These are phyloP conservation scores for Candida pseudoglaebosa DNA, from an alignment of 805 yeast species.

Conservation along the genomic window DNA sequence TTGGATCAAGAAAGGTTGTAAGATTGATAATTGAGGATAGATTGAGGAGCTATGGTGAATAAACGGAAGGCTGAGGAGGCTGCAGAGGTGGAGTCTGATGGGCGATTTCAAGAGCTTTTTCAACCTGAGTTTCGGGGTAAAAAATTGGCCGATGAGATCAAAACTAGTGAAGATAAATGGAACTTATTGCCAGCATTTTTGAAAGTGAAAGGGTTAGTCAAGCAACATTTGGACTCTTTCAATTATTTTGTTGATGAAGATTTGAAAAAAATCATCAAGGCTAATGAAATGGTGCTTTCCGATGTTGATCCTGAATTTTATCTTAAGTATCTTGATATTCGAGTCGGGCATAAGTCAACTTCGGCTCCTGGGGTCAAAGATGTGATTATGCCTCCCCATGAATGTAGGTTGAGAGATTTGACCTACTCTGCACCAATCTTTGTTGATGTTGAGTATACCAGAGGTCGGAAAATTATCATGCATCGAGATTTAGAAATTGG, in stretches of 20 bases:
- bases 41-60: too few species aligned
- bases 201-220: conserved; percentile 92
- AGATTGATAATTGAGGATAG: too few species aligned
- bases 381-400: conserved; percentile 81
- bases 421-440: conserved; percentile 93
- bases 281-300: conserved; percentile 82
- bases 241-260: conserved; percentile 94
- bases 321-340: conserved; percentile 84
- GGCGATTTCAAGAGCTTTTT: conserved; percentile 69
- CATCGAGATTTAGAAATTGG: conserved; percentile 92
- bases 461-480: conserved; percentile 89
- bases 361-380: conserved; percentile 49
- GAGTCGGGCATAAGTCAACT: conserved; percentile 81
- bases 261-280: conserved; percentile 84
- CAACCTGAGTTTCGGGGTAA: conserved; percentile 85
- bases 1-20: too few species aligned
- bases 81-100: conserved; percentile 37
- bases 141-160: conserved; percentile 77
- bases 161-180: conserved; percentile 96
- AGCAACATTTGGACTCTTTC: conserved; percentile 97
- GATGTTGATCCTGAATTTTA: conserved; percentile 98
- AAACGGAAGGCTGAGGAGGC: conserved; percentile 11
- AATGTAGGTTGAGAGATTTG: conserved; percentile 89
- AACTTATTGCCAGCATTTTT: conserved; percentile 91
- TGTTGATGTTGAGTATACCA: conserved; percentile 95